phyloP scores from a whole-genome alignment of 768 basidiomycete species.

The Podaxis rugospora region DNA sequence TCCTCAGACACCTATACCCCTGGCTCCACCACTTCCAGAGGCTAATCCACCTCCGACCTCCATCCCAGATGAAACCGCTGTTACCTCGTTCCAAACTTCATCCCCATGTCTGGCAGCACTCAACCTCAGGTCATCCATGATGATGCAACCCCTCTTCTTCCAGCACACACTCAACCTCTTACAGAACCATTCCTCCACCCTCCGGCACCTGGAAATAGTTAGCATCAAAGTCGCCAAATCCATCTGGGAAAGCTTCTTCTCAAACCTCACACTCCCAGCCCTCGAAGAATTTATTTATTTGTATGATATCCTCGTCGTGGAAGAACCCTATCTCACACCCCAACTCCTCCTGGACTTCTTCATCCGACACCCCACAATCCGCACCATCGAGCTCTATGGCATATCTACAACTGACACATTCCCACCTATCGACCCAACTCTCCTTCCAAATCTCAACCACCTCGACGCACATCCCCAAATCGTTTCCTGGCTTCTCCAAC shows the following conservation, averaged over 20 bases:
- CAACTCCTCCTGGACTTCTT: neutral
- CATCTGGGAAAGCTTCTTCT: neutral
- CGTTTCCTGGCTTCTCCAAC: conserved; percentile 2
- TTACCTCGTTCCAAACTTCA: neutral
- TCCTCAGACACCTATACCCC: neutral
- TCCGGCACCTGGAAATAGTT: neutral
- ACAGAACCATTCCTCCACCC: neutral
- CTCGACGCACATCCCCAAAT: conserved; percentile 1
- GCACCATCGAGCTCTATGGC: neutral
- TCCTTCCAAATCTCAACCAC: neutral
- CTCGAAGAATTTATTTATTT: neutral
- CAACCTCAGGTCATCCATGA: neutral
- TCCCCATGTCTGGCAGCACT: neutral
- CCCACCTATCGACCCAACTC: neutral
- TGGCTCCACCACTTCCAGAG: neutral
- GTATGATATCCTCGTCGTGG: neutral
- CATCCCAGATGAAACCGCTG: neutral
- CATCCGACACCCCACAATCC: neutral
- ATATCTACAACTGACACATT: neutral
- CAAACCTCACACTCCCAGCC: neutral
- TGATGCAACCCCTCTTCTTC: neutral
- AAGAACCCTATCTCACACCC: neutral
- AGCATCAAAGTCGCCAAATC: neutral
- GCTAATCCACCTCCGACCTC: neutral
- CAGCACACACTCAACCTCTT: conserved; percentile 3